Evolutionary conservation across 139 green algal genomes (phyloP).

Genomic region (Haematococcus sp.): DNA sequence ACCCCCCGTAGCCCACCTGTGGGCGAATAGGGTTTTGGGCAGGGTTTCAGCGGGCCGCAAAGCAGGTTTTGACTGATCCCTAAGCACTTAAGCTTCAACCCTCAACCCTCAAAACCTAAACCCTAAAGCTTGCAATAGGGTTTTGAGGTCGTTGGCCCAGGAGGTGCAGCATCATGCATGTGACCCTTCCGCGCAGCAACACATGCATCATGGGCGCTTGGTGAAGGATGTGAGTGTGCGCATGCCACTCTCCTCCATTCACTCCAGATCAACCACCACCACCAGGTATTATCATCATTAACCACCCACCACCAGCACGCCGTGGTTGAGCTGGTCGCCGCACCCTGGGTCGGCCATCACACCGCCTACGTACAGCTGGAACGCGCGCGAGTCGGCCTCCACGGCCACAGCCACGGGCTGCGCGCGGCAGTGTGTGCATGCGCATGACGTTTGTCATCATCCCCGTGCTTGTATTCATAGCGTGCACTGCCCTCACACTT

Average conservation of each 20-base stretch:
- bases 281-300: background rate
- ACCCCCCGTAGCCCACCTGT: conserved; percentile 13
- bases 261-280: background rate
- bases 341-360: conserved; percentile 42
- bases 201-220: background rate
- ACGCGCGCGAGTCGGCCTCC: conserved; percentile 67
- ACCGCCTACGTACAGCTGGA: conserved; percentile 86
- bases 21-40: no score
- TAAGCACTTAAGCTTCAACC: no score
- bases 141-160: no score
- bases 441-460: no score
- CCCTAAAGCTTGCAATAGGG: no score
- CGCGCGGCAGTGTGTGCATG: conserved; percentile 43
- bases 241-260: background rate
- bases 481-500: no score
- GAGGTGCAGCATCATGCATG: background rate
- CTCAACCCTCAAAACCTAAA: no score
- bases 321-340: conserved; percentile 83
- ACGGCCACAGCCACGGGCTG: conserved; percentile 90
- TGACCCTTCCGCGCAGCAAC: background rate
- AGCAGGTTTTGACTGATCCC: background rate
- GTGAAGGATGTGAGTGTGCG: background rate
- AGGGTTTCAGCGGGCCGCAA: background rate
- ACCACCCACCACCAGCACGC: conserved; percentile 72
- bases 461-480: no score